Base-by-base conservation (phyloP, 139 green algal species). In the Coelastrella sp. region DNA sequence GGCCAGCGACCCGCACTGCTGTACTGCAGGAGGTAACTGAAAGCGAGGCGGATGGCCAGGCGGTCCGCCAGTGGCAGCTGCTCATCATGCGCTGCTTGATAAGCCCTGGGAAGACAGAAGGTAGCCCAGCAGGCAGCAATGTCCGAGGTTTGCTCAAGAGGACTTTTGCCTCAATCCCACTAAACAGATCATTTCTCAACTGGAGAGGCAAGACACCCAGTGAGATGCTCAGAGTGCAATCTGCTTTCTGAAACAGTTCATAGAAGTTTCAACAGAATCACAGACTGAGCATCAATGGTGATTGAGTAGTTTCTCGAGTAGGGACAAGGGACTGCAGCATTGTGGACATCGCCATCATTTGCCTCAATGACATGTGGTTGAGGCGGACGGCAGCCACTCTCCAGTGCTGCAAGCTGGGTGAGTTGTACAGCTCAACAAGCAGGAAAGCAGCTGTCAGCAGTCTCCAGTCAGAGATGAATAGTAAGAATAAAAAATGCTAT, bases 11-110 rank as follows among this genome's bases (percentile, higher is more conserved):
- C 87, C 15, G 87, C 87, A n/a, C 35, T 19, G 61, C 58, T 80
- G 87, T 82, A 91, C 87, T 91, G 87, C 78, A 91, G 78, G 11
- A 91, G 87, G 35, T 91, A 87, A 8, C 35, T 91, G 87, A 91
- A 91, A 3, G 87, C 87, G 4, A 91, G 57, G 56, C 87, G 78
- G 87, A 91, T 91, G 19, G 87, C 87, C 63, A 91, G 56, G 0
- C 87, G 17, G 56, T 91, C 87, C 12, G 35, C 3, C 27, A 91
- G 27, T 0, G 87, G 87, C 10, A 91, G 70, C 60, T 81, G 24
- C 22, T 87, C 87, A 60, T 87, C 78, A 58, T 91, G 63, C 56
- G 87, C 87, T 70, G 87, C 87, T 74, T 68, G 66, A 76, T 90
- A 90, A 4, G 73, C 73, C 73, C 85, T 89, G 84, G 17, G 58